Evolutionary conservation across 2,329 filamentous ascomycete species (phyloP).

Genomic region (Aspergillus sp.): DNA sequence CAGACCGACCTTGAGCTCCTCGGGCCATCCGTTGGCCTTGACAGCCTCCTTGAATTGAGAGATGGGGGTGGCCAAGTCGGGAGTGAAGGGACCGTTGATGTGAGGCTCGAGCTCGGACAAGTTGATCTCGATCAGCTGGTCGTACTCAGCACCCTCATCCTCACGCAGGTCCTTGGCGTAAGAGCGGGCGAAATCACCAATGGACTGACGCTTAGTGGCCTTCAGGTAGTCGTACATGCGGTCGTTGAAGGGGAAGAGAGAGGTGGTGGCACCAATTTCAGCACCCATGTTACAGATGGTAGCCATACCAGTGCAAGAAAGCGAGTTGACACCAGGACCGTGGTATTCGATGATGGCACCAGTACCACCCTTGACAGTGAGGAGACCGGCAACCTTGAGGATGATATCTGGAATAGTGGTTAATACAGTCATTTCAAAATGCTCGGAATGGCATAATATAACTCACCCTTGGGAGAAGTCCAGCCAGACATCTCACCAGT

Average conservation of each 20-base stretch:
- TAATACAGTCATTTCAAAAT: background rate
- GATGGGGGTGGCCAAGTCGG: constrained; percentile 95
- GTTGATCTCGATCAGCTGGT: constrained; percentile 95
- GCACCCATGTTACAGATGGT: constrained; percentile 75
- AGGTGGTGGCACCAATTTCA: constrained; percentile 77
- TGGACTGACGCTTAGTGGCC: constrained; percentile 86
- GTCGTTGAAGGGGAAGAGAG: constrained; percentile 96
- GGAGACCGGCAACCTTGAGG: constrained; percentile 92
- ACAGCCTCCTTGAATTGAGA: constrained; percentile 96
- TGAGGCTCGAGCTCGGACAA: constrained; percentile 93
- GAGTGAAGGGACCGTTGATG: constrained; percentile 98
- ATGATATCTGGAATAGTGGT: constrained; percentile 74
- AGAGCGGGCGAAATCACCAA: constrained; percentile 83
- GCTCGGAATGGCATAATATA: background rate
- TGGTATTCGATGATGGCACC: constrained; percentile 70
- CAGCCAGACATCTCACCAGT: constrained; percentile 88
- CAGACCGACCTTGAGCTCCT: constrained; percentile 93
- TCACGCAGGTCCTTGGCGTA: constrained; percentile 86
- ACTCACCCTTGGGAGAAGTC: constrained; percentile 86
- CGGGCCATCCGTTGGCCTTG: constrained; percentile 93
- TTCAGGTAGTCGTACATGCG: constrained; percentile 95
- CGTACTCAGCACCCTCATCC: constrained; percentile 92
- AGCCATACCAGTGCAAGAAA: constrained; percentile 85
- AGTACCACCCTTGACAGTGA: constrained; percentile 97
- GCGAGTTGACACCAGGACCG: constrained; percentile 72